These are phyloP conservation scores for Euclidium syriacum DNA, from an alignment of 345 rosid species.

Conservation along the genomic window DNA sequence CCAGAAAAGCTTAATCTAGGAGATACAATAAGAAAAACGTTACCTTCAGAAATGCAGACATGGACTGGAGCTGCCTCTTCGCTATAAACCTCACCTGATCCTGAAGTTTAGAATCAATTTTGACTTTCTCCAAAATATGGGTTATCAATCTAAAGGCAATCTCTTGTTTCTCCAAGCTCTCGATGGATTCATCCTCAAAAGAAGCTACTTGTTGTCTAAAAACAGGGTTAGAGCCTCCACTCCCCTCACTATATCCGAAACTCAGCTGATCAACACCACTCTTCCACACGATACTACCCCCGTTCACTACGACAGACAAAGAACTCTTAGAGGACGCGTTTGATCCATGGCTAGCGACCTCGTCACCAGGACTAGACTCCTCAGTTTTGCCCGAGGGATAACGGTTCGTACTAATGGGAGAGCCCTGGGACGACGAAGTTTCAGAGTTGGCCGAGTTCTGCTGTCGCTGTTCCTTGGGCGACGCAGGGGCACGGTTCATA, in stretches of 20 bases:
- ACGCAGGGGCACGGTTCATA: conserved; percentile 31
- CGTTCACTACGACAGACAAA: conserved; percentile 42
- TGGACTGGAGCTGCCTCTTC: conserved; percentile 85
- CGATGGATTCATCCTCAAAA: conserved; percentile 81
- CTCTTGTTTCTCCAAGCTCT: conserved; percentile 90
- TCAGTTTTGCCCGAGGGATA: conserved; percentile 35
- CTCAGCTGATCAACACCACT: conserved; percentile 47
- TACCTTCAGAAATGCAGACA: conserved; percentile 94
- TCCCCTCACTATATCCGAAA: conserved; percentile 47
- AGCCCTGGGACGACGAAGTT: conserved; percentile 63
- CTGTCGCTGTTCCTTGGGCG: conserved; percentile 43
- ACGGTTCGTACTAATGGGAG: conserved; percentile 50
- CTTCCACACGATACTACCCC: conserved; percentile 52
- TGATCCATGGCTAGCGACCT: conserved; percentile 38
- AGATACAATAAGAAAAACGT: neutral
- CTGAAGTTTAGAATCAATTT: conserved; percentile 64
- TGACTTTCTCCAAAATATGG: conserved; percentile 59
- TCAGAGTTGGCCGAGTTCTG: conserved; percentile 41
- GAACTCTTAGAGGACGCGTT: conserved; percentile 42
- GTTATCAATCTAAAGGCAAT: conserved; percentile 78
- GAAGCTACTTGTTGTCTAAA: conserved; percentile 58
- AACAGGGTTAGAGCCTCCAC: conserved; percentile 43
- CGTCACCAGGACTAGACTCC: conserved; percentile 52
- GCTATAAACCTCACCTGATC: conserved; percentile 71
- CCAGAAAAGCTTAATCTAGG: neutral